Evolutionary conservation across 495 filamentous ascomycete genomes (phyloP), one percentile per base, ranked within the genome.

Genomic region (Penicillium desertorum): DNA sequence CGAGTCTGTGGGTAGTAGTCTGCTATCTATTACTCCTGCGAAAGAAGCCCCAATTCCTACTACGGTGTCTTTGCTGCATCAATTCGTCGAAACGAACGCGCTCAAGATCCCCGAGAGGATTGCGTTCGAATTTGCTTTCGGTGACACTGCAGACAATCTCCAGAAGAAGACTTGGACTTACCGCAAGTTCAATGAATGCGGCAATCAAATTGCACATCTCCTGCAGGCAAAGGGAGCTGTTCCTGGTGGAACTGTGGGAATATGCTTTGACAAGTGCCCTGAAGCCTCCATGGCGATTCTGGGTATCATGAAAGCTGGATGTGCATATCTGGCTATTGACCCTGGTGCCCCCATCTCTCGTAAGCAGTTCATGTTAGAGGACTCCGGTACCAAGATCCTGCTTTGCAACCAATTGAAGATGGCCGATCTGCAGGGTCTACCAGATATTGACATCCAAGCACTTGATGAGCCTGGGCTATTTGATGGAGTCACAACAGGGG

Each of bases 321-420:
- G 88, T 63, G 81, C 85, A 1, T 97, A 92, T 71, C 76, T 96
- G 19, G 90, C 92, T 0, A 77, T 80, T 52, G 77, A 74, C 47
- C 75, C 78, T 19, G 62, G 66, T 16, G 67, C 78, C 44, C 77
- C 77, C 5, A 64, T 65, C 5, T 74, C 77, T 27, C 74, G 77
- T 1, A 79, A 77, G 55, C 61, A 69, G 12, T 79, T 78, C 49
- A 66, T 80, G 45, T 32, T 76, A 22, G 63, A 76, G 37, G 77
- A 80, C 60, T 63, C 62, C 5, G 29, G 32, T 8, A 61, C 66
- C 22, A 61, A 52, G 29, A 29, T 69, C 42, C 39, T 69, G 22
- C 64, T 69, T 49, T 69, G 62, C 60, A 62, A 60, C 54, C 41
- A 45, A 11, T 45, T 60, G 8, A 57, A 57, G 23, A 46, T 48